Conservation (phyloP, 2,329 filamentous ascomycete species). For the Phyllosticta citriasiana region DNA sequence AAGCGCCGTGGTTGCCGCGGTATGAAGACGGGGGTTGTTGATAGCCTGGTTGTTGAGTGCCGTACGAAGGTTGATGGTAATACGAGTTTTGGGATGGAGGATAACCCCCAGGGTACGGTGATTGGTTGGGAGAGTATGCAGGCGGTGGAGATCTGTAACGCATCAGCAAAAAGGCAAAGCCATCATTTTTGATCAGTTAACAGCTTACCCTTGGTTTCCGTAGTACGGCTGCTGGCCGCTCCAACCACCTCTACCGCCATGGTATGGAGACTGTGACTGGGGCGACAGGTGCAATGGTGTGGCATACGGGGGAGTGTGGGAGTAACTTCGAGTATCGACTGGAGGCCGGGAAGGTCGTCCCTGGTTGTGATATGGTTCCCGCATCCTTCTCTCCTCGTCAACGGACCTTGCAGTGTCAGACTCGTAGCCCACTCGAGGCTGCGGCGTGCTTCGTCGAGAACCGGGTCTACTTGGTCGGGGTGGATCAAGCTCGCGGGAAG, state of each 20-base stretch:
- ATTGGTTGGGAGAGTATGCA: conserved; percentile 48
- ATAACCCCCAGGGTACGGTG: conserved; percentile 41
- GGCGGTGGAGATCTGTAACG: conserved; percentile 32
- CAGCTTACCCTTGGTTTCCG: conserved; percentile 41
- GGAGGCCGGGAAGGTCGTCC: conserved; percentile 31
- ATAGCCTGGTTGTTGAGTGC: conserved; percentile 46
- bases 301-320: conserved; percentile 48
- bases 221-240: conserved; percentile 35
- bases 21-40: conserved; percentile 35
- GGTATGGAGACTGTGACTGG: conserved; percentile 52
- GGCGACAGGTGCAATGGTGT: conserved; percentile 51
- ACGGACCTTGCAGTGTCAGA: conserved; percentile 22
- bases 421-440: conserved; percentile 20
- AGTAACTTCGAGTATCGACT: conserved; percentile 39
- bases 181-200: conserved; percentile 11
- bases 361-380: conserved; percentile 25
- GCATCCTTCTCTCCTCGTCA: conserved; percentile 20
- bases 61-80: conserved; percentile 41
- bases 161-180: conserved; percentile 16
- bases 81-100: conserved; percentile 42
- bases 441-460: conserved; percentile 21
- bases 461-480: conserved; percentile 12
- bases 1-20: conserved; percentile 45
- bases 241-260: conserved; percentile 45
- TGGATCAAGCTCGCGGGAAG: conserved; percentile 14